phyloP scores from a whole-genome alignment of 108 stramenopile species.

The Fistulifera solaris region DNA sequence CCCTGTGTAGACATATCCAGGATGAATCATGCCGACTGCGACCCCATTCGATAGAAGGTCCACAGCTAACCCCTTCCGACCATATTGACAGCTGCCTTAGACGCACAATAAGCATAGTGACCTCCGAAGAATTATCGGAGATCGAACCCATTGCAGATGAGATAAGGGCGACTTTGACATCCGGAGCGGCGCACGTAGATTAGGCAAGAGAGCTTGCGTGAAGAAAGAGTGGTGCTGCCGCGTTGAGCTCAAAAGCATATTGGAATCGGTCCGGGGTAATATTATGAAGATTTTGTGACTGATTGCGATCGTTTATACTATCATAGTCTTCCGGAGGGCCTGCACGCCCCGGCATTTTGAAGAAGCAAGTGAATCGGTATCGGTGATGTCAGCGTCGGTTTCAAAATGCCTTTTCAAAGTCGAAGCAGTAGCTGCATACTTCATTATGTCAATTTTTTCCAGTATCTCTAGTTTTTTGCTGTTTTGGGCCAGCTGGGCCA shows the following conservation, averaged over 20 bases:
- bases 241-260: slow-evolving; percentile 9
- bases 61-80: slow-evolving; percentile 20
- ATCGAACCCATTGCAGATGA: slow-evolving; percentile 22
- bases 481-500: slow-evolving; percentile 7
- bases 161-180: slow-evolving; percentile 20
- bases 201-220: not conserved
- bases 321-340: slow-evolving; percentile 10
- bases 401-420: slow-evolving; percentile 1
- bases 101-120: slow-evolving; percentile 28
- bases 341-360: slow-evolving; percentile 25
- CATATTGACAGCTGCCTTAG: slow-evolving; percentile 40
- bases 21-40: slow-evolving; percentile 19
- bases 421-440: not conserved
- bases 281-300: not conserved
- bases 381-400: not conserved
- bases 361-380: slow-evolving; percentile 15
- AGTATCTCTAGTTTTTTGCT: not conserved
- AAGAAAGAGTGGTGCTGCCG: slow-evolving; percentile 10
- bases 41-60: slow-evolving; percentile 18
- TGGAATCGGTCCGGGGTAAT: not conserved
- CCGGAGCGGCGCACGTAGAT: not conserved
- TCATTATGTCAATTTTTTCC: slow-evolving; percentile 8
- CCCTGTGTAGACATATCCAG: slow-evolving; percentile 19
- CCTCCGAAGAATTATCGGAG: slow-evolving; percentile 25
- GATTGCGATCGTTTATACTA: not conserved